Evolutionary conservation across 73 alveolate species (phyloP).

Genomic region (Diophrys appendiculata): DNA sequence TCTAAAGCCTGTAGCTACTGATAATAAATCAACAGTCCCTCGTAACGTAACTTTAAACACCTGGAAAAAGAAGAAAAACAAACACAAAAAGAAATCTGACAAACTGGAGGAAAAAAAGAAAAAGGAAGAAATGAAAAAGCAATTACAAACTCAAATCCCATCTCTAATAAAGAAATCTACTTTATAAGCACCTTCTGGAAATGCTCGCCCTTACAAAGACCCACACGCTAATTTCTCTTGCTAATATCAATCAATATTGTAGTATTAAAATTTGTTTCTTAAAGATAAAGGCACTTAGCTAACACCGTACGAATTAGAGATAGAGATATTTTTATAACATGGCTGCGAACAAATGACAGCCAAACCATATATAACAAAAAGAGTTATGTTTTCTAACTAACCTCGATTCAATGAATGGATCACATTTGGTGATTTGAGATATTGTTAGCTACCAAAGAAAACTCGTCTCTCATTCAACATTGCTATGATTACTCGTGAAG

Average conservation of each 20-base stretch:
- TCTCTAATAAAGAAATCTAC: not conserved
- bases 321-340: constrained; percentile 49
- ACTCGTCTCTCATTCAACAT: constrained; percentile 61
- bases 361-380: not conserved
- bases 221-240: constrained; percentile 14
- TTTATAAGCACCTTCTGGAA: not conserved
- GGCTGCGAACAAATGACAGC: constrained; percentile 53
- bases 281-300: not conserved
- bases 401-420: constrained; percentile 52
- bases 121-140: not conserved
- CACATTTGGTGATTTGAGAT: constrained; percentile 48
- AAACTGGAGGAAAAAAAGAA: not conserved
- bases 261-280: not conserved
- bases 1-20: constrained; percentile 47
- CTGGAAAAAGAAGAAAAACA: not conserved
- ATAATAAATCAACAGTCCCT: constrained; percentile 51
- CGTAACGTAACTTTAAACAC: constrained; percentile 53
- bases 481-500: constrained; percentile 43
- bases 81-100: too few relatives aligned
- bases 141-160: not conserved
- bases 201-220: not conserved
- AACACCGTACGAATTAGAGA: constrained; percentile 43
- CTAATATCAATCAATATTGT: constrained; percentile 1
- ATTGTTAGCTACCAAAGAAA: constrained; percentile 60
- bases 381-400: constrained; percentile 10